A percentile compares a stretch with the other conserved stretches of the same genome.
These are phyloP conservation scores for Globisporangium barbulae DNA, from an alignment of 352 stramenopile genomes.

Conservation along the genomic window DNA sequence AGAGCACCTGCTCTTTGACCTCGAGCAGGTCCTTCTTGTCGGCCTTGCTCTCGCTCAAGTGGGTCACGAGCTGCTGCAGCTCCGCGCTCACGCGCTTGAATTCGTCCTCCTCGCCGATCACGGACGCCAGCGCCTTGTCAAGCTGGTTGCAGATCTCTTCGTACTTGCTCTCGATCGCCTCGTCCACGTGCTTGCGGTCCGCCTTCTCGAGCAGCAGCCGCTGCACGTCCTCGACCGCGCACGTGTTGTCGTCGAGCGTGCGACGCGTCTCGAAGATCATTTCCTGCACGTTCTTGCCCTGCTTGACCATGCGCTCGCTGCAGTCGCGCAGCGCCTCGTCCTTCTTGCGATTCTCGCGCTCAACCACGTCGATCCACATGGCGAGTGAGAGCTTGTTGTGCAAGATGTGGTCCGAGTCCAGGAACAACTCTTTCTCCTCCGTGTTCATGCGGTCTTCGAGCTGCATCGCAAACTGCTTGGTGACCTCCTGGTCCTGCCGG, in stretches of 20 bases:
- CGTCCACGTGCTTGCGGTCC: slow-evolving; percentile 78
- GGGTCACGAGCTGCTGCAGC: slow-evolving; percentile 77
- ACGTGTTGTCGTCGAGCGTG: slow-evolving; percentile 83
- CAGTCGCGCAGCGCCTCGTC: slow-evolving; percentile 78
- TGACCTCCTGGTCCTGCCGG: slow-evolving; percentile 66
- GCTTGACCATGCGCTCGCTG: slow-evolving; percentile 78
- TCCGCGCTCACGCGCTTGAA: slow-evolving; percentile 85
- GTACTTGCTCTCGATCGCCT: slow-evolving; percentile 89
- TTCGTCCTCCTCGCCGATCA: slow-evolving; percentile 86
- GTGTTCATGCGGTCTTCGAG: slow-evolving; percentile 83
- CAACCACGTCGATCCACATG: slow-evolving; percentile 75
- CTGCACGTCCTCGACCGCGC: slow-evolving; percentile 81
- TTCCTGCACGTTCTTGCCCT: slow-evolving; percentile 77
- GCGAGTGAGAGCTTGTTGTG: slow-evolving; percentile 72
- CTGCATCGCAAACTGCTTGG: slow-evolving; percentile 80
- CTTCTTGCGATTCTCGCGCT: slow-evolving; percentile 67
- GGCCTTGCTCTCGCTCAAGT: slow-evolving; percentile 77
- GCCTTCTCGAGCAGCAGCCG: slow-evolving; percentile 74
- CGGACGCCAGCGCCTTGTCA: slow-evolving; percentile 81
- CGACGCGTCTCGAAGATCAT: slow-evolving; percentile 84
- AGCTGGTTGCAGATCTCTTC: slow-evolving; percentile 91
- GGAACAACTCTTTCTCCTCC: slow-evolving; percentile 77
- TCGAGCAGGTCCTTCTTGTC: slow-evolving; percentile 85
- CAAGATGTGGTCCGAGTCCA: slow-evolving; percentile 78
- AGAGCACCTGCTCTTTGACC: slow-evolving; percentile 85